Base-by-base conservation (phyloP, 495 filamentous ascomycete genomes). In the Penicillium paxilli region DNA sequence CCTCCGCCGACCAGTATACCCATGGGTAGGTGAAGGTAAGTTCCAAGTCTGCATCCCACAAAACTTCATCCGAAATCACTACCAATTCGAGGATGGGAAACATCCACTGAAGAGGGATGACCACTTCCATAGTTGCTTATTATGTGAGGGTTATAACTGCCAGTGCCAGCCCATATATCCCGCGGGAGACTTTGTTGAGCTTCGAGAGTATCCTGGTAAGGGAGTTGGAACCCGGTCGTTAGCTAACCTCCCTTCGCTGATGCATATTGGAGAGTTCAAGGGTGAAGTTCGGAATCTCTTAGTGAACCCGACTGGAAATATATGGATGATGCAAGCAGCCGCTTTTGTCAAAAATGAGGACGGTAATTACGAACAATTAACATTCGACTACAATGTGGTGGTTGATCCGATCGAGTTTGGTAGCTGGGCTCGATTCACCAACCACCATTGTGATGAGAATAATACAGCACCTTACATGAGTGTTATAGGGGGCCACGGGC, bases 401-500 rank as follows among this genome's bases (percentile, higher is more conserved):
- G 23, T 54, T 5, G 21, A 33, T 22, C 46, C 57, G 0, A 26
- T 47, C 1, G 17, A 40, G 4, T 58, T 65, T 32, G 80, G 80
- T 0, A 79, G 77, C 40, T 78, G 78, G 49, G 89, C 87, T 5
- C 70, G 88, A 12, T 92, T 85, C 62, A 81, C 91, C 66, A 91
- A 89, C 58, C 89, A 91, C 61, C 86, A 81, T 19, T 92, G 89
- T 65, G 72, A 83, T 0, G 74, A 86, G 0, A 86, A 58, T 19
- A 62, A 38, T n/a, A 16, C 35, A 16, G 17, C 14, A 1, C 75
- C 74, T 44, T 2, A 1, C 1, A 1, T 16, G 1, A 30, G 45
- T n/a, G 54, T 57, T 0, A 46, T 73, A 16, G 74, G 73, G 22
- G 49, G 63, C 4, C 51, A 51, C 6, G 47, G 47, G 0, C 42